These are phyloP conservation scores for Lachnellula occidentalis DNA, from an alignment of 2,329 filamentous ascomycete species.

Conservation along the genomic window DNA sequence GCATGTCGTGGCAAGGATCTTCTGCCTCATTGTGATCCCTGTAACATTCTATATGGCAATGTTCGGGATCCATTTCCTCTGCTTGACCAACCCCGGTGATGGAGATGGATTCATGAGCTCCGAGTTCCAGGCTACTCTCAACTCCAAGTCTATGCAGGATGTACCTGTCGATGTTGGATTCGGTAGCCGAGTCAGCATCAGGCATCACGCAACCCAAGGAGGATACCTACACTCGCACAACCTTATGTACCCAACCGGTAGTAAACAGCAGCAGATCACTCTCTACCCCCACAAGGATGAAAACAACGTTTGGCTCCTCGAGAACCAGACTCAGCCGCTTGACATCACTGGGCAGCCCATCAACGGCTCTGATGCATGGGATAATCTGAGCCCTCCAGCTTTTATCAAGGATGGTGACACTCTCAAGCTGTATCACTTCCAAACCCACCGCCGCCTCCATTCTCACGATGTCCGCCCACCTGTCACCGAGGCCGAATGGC, in stretches of 20 bases:
- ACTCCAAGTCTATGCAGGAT: conserved; percentile 94
- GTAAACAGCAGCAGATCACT: conserved; percentile 98
- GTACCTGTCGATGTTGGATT: conserved; percentile 87
- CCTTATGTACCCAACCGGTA: conserved; percentile 96
- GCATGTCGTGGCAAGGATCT: conserved; percentile 84
- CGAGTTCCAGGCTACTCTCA: conserved; percentile 95
- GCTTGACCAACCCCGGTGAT: conserved; percentile 89
- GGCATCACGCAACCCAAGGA: conserved; percentile 95
- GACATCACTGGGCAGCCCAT: conserved; percentile 69
- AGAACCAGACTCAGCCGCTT: conserved; percentile 93
- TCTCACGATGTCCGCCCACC: conserved; percentile 91
- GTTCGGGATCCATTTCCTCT: conserved; percentile 95
- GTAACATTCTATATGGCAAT: conserved; percentile 89
- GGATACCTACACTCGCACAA: conserved; percentile 95
- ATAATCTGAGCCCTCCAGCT: conserved; percentile 57
- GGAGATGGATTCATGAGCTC: conserved; percentile 99
- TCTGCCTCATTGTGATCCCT: conserved; percentile 89
- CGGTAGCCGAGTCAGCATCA: conserved; percentile 78
- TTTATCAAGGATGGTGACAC: conserved; percentile 76
- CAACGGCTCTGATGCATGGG: conserved; percentile 79
- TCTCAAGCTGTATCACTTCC: conserved; percentile 75
- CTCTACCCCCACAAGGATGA: conserved; percentile 98
- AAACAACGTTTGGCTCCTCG: conserved; percentile 90
- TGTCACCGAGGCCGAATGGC: conserved; percentile 84
- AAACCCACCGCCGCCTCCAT: conserved; percentile 84